Conservation (phyloP, 2,329 filamentous ascomycete genomes). For the Ascochyta koolunga region DNA sequence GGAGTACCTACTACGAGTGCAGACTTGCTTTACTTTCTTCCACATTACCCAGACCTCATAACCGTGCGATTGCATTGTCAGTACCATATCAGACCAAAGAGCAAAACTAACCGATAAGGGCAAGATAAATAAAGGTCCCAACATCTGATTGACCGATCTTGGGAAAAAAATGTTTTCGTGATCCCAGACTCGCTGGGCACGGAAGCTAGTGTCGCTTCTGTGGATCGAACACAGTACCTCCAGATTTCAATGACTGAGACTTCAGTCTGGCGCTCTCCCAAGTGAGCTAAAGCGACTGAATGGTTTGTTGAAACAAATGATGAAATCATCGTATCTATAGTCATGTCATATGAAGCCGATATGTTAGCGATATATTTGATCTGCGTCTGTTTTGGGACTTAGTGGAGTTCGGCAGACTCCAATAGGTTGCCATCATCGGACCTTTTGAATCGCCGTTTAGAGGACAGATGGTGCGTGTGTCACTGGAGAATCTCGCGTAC, state of each 20-base stretch:
- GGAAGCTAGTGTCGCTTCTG: constrained; percentile 20
- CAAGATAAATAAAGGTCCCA: too few species aligned
- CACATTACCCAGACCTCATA: too few species aligned
- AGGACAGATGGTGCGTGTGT: neutral
- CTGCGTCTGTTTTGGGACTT: neutral
- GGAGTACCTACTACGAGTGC: too few species aligned
- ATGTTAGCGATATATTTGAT: too few species aligned
- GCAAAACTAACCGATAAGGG: too few species aligned
- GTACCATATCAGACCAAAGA: too few species aligned
- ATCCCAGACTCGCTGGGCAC: constrained; percentile 9
- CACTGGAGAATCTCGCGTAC: too few species aligned
- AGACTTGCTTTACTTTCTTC: too few species aligned
- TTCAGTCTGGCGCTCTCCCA: constrained; percentile 23
- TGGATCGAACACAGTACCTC: constrained; percentile 22
- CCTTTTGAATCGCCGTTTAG: neutral
- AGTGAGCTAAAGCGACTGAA: constrained; percentile 22
- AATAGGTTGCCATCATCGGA: neutral
- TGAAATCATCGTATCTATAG: too few species aligned
- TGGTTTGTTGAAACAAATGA: neutral
- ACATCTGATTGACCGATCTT: too few species aligned
- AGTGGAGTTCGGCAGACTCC: neutral
- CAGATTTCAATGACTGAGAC: constrained; percentile 21
- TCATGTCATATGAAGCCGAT: too few species aligned
- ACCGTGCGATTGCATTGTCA: too few species aligned
- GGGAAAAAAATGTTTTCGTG: constrained; percentile 9